A percentile compares a stretch with the other conserved stretches of the same genome.
These are phyloP conservation scores for Nephelium lappaceum DNA, from an alignment of 345 rosid genomes.

Conservation along the genomic window DNA sequence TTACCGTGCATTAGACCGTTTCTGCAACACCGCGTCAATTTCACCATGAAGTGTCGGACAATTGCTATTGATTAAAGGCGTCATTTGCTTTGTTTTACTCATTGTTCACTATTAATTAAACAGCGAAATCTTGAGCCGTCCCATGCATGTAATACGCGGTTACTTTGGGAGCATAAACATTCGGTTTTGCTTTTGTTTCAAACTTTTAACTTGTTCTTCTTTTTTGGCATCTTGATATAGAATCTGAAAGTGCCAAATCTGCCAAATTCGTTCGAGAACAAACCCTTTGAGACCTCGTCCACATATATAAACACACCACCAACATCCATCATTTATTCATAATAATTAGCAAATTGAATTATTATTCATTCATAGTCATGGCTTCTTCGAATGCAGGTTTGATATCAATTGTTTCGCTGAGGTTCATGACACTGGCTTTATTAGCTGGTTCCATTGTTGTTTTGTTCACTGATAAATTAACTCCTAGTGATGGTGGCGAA, in stretches of 20 bases:
- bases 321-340: neutral
- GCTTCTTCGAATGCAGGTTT: neutral
- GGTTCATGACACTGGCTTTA: neutral
- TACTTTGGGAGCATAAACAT: neutral
- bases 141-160: neutral
- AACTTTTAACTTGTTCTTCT: neutral
- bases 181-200: neutral
- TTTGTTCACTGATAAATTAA: neutral
- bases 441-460: conserved; percentile 8
- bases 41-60: neutral
- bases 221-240: neutral
- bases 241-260: neutral
- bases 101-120: neutral
- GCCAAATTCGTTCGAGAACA: neutral
- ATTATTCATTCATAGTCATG: neutral
- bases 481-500: neutral
- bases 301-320: neutral
- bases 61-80: neutral
- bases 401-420: neutral
- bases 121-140: neutral
- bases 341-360: neutral
- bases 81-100: neutral
- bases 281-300: neutral
- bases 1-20: too few species aligned
- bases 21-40: neutral